phyloP scores from a whole-genome alignment of 768 basidiomycete genomes.

The Cystofilobasidium capitatum region DNA sequence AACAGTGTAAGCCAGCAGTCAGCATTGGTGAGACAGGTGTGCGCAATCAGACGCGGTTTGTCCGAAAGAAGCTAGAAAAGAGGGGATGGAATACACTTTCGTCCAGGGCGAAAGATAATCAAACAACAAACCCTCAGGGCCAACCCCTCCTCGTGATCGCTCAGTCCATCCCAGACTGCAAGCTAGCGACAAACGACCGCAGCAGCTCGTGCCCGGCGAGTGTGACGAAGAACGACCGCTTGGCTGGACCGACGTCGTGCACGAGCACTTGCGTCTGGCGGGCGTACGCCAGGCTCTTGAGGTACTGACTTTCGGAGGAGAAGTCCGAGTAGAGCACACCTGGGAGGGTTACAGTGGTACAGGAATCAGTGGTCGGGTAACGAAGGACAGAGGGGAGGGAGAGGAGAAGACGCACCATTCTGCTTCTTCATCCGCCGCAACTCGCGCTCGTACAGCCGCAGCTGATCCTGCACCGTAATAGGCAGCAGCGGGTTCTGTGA shows the following conservation, averaged over 20 bases:
- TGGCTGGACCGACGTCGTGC: slow-evolving; percentile 60
- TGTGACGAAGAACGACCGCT: slow-evolving; percentile 66
- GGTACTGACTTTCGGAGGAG: slow-evolving; percentile 75
- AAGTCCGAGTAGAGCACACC: slow-evolving; percentile 85
- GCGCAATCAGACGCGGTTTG: no score
- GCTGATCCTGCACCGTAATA: slow-evolving; percentile 95
- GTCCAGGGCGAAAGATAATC: no score
- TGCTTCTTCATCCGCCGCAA: slow-evolving; percentile 77
- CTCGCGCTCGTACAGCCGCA: slow-evolving; percentile 94
- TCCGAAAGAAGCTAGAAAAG: no score
- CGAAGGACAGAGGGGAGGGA: slow-evolving; percentile 7
- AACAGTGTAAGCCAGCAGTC: no score
- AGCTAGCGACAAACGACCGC: slow-evolving; percentile 27
- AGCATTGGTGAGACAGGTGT: no score
- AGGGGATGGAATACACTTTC: no score
- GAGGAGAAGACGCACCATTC: slow-evolving; percentile 54
- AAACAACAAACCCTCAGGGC: no score
- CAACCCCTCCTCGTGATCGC: not conserved
- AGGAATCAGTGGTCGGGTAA: not conserved
- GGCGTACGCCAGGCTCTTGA: slow-evolving; percentile 75
- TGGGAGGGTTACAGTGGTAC: slow-evolving; percentile 35
- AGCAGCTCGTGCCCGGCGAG: slow-evolving; percentile 34
- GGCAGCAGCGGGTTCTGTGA: slow-evolving; percentile 85
- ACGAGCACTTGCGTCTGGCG: slow-evolving; percentile 68
- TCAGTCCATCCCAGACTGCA: not conserved